These are phyloP conservation scores for Penicillium frequentans DNA, from an alignment of 2,329 filamentous ascomycete genomes.

Conservation along the genomic window DNA sequence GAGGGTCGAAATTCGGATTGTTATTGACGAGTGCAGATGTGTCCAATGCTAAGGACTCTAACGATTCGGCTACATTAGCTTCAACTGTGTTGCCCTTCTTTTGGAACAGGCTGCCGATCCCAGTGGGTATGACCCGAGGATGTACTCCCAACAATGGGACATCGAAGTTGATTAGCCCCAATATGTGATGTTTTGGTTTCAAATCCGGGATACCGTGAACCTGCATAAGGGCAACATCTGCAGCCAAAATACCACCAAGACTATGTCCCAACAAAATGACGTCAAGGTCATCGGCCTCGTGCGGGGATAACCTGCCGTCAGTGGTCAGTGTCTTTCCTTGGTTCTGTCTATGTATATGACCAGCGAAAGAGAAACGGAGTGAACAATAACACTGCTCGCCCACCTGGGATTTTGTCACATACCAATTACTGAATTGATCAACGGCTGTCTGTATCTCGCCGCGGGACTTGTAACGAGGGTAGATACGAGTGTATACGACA, in stretches of 20 bases:
- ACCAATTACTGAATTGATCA: conserved; percentile 81
- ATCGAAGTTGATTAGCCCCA: conserved; percentile 81
- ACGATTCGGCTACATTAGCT: conserved; percentile 5
- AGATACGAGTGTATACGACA: conserved; percentile 76
- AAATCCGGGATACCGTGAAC: not conserved
- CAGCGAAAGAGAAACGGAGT: not conserved
- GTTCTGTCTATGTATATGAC: not conserved
- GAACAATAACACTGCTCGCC: not conserved
- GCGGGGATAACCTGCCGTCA: conserved; percentile 64
- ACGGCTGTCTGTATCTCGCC: conserved; percentile 62
- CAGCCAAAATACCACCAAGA: conserved; percentile 84
- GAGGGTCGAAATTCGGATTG: conserved; percentile 70
- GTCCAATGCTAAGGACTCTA: conserved; percentile 21
- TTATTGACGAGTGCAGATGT: conserved; percentile 12
- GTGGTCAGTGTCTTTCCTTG: not conserved
- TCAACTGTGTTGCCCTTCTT: conserved; percentile 14
- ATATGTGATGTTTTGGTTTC: conserved; percentile 64
- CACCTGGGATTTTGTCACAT: conserved; percentile 17
- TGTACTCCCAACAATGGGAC: conserved; percentile 86
- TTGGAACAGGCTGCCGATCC: conserved; percentile 73
- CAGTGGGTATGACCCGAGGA: conserved; percentile 80
- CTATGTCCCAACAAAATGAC: conserved; percentile 83
- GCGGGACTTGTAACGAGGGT: conserved; percentile 43
- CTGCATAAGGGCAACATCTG: conserved; percentile 70
- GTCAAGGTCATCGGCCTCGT: conserved; percentile 73